Conservation (phyloP, 1,284 basidiomycete genomes). For the Inonotus hispidus region DNA sequence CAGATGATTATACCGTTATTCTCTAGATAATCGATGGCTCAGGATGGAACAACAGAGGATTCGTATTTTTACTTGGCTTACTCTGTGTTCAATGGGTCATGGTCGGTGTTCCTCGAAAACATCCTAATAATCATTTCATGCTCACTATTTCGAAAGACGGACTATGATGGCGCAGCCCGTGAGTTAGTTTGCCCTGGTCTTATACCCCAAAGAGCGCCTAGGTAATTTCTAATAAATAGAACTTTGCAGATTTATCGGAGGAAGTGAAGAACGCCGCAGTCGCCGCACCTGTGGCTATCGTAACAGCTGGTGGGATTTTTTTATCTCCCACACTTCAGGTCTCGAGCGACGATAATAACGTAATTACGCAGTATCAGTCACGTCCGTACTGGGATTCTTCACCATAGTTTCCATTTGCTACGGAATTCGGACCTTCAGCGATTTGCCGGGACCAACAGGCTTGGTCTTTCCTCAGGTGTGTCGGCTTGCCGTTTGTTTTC, state of each 20-base stretch:
- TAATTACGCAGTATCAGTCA: conserved; percentile 12
- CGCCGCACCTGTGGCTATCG: conserved; percentile 21
- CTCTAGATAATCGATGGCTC: conserved; percentile 21
- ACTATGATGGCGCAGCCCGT: conserved; percentile 24
- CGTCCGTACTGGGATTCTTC: conserved; percentile 22
- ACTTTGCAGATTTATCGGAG: conserved; percentile 21
- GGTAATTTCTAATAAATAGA: not conserved
- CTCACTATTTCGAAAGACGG: conserved; percentile 15
- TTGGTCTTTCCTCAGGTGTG: conserved; percentile 21
- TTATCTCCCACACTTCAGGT: not conserved
- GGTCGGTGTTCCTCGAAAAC: conserved; percentile 2
- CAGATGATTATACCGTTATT: not conserved
- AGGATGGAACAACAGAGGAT: conserved; percentile 22
- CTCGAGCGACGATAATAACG: not conserved
- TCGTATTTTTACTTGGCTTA: conserved; percentile 23
- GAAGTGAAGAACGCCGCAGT: conserved; percentile 24
- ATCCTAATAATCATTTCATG: not conserved
- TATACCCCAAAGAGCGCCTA: not conserved
- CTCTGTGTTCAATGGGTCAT: conserved; percentile 24
- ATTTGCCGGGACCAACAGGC: conserved; percentile 22
- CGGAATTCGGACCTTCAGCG: conserved; percentile 20
- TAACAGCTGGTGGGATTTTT: conserved; percentile 15
- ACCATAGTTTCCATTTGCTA: conserved; percentile 22
- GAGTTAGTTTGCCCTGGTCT: not conserved
- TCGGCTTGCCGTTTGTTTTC: not conserved